Conservation (phyloP, 257 asterid species). For the Jacaranda copaia region DNA sequence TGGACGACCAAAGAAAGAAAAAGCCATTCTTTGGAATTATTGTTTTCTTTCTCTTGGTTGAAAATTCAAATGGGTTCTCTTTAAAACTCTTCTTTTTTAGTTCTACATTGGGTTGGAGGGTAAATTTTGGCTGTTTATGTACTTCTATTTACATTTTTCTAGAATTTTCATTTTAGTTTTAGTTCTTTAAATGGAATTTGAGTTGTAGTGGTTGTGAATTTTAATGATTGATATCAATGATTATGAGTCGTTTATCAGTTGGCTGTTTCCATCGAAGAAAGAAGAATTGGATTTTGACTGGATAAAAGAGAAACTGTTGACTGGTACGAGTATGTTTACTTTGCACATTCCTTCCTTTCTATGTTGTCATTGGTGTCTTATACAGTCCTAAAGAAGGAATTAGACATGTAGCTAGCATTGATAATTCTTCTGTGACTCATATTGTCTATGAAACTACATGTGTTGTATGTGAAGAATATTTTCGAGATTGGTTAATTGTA, state of each 20-base stretch:
- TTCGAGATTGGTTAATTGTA: not conserved
- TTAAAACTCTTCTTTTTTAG: not conserved
- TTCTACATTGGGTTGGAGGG: not conserved
- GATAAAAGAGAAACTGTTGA: not conserved
- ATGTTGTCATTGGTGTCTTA: not conserved
- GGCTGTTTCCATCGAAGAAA: constrained; percentile 25
- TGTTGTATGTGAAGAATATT: not conserved
- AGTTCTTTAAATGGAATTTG: not conserved
- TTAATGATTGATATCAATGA: constrained; percentile 15
- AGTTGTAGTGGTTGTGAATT: not conserved
- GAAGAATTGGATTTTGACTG: constrained; percentile 15
- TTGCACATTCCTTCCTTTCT: not conserved
- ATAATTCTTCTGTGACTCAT: not conserved
- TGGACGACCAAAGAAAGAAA: not conserved
- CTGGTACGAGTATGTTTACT: not conserved
- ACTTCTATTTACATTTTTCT: not conserved
- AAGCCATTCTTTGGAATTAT: not conserved
- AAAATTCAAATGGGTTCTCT: not conserved
- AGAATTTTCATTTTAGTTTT: not conserved
- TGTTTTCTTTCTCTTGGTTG: not conserved
- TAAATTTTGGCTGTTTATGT: not conserved
- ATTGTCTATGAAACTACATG: not conserved
- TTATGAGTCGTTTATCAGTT: constrained; percentile 9
- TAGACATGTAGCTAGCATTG: not conserved
- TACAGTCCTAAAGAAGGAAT: not conserved